Conservation (phyloP, 2,329 filamentous ascomycete genomes). For the Macrophomina tecta region DNA sequence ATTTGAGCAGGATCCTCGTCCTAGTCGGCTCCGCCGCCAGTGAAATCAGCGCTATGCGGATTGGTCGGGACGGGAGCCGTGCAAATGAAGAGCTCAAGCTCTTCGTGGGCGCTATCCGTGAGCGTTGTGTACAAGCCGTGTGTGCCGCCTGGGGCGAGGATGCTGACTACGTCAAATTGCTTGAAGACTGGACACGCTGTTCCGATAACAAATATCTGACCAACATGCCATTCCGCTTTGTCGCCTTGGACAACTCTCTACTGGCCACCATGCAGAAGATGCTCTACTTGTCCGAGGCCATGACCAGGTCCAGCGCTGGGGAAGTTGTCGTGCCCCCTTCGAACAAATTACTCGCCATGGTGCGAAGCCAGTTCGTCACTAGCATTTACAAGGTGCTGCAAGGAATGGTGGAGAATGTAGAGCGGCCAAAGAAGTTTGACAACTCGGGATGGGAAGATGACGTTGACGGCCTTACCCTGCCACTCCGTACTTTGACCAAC, state of each 20-base stretch:
- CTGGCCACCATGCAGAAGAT: constrained; percentile 92
- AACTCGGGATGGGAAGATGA: constrained; percentile 62
- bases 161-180: constrained; percentile 86
- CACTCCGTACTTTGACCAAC: constrained; percentile 27
- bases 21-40: constrained; percentile 86
- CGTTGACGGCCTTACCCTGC: constrained; percentile 54
- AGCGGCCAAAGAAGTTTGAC: constrained; percentile 70
- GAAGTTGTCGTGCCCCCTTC: constrained; percentile 87
- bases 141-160: constrained; percentile 93
- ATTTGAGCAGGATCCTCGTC: constrained; percentile 79
- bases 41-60: constrained; percentile 78
- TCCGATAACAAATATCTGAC: constrained; percentile 85
- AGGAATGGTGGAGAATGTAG: constrained; percentile 96
- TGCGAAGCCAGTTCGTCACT: constrained; percentile 88
- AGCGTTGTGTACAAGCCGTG: constrained; percentile 83
- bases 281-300: constrained; percentile 87
- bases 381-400: constrained; percentile 93
- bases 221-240: constrained; percentile 85
- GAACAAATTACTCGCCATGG: constrained; percentile 86
- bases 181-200: constrained; percentile 92
- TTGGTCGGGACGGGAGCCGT: constrained; percentile 63
- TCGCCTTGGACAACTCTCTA: constrained; percentile 82
- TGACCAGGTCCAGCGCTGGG: constrained; percentile 73
- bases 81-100: constrained; percentile 75
- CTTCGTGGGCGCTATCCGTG: constrained; percentile 78